A percentile compares a stretch with the other conserved stretches of the same genome.
phyloP scores from a whole-genome alignment of 2,329 filamentous ascomycete species.

The Neocucurbitaria cava region DNA sequence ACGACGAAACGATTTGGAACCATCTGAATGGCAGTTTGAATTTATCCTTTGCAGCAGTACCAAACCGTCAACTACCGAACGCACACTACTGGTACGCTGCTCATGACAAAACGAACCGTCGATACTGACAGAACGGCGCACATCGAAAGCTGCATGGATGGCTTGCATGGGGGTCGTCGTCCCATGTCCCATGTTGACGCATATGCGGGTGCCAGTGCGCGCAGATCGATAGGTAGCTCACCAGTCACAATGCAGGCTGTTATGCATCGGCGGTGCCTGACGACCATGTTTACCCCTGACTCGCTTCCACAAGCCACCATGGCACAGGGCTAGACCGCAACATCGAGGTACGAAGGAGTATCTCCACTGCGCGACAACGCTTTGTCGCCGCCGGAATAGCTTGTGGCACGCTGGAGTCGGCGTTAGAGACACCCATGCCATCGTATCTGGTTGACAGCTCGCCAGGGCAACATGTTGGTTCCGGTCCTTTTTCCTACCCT shows the following conservation, averaged over 20 bases:
- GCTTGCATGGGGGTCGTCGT: slow-evolving; percentile 13
- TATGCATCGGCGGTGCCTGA: slow-evolving; percentile 31
- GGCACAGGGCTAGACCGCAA: slow-evolving; percentile 23
- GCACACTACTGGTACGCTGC: not conserved
- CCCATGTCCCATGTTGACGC: slow-evolving; percentile 32
- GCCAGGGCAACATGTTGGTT: slow-evolving; percentile 10
- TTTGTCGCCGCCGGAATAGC: slow-evolving; percentile 24
- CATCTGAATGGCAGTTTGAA: not conserved
- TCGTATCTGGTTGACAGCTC: slow-evolving; percentile 30
- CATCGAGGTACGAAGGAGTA: slow-evolving; percentile 18
- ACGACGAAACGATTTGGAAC: not conserved
- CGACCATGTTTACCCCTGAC: slow-evolving; percentile 27
- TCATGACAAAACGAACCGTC: not conserved
- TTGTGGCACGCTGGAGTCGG: slow-evolving; percentile 22
- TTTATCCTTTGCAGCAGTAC: slow-evolving; percentile 1
- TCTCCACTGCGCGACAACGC: slow-evolving; percentile 32
- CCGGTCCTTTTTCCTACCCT: slow-evolving; percentile 2
- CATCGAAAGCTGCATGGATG: slow-evolving; percentile 3
- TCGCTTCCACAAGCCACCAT: slow-evolving; percentile 35
- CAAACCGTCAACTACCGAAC: not conserved
- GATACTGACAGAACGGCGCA: not conserved
- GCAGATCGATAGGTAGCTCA: slow-evolving; percentile 16
- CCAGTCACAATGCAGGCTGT: slow-evolving; percentile 26
- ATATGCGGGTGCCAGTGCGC: slow-evolving; percentile 23
- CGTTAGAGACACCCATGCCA: slow-evolving; percentile 24